phyloP scores from a whole-genome alignment of 148 eudicot genomes.

The Polygonum maritimum region DNA sequence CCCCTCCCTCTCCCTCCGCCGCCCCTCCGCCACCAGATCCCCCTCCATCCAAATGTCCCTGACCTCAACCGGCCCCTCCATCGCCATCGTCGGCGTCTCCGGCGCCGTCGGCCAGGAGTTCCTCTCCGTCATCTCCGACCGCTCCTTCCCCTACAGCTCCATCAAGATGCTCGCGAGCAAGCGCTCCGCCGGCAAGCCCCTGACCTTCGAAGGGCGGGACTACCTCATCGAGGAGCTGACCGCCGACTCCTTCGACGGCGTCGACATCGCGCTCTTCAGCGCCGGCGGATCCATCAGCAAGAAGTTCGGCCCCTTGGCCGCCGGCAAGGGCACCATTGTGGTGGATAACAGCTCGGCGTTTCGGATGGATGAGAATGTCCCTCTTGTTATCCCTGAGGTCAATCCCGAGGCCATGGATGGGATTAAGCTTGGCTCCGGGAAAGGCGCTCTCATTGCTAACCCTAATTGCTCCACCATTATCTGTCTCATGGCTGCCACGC shows the following conservation, averaged over 20 bases:
- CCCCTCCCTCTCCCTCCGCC: constrained; percentile 5
- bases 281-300: constrained; percentile 90
- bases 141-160: constrained; percentile 77
- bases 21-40: constrained; percentile 9
- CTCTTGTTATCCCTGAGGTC: constrained; percentile 91
- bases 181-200: constrained; percentile 65
- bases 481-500: constrained; percentile 97
- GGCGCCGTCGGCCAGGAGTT: constrained; percentile 95
- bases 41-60: constrained; percentile 45
- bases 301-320: constrained; percentile 76
- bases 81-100: constrained; percentile 73
- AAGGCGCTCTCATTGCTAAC: constrained; percentile 83
- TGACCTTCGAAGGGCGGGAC: constrained; percentile 37
- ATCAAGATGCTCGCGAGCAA: constrained; percentile 79
- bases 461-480: constrained; percentile 97
- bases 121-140: constrained; percentile 87
- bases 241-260: constrained; percentile 47
- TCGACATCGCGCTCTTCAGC: constrained; percentile 81
- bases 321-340: constrained; percentile 55
- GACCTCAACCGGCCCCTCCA: constrained; percentile 46
- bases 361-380: constrained; percentile 75
- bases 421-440: constrained; percentile 52
- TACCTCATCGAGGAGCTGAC: constrained; percentile 61
- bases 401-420: constrained; percentile 75
- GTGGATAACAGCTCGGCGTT: constrained; percentile 98